A percentile compares a stretch with the other conserved stretches of the same genome.
Evolutionary conservation across 306 rosid genomes (phyloP).

Genomic region (Lathyrus sativus): DNA sequence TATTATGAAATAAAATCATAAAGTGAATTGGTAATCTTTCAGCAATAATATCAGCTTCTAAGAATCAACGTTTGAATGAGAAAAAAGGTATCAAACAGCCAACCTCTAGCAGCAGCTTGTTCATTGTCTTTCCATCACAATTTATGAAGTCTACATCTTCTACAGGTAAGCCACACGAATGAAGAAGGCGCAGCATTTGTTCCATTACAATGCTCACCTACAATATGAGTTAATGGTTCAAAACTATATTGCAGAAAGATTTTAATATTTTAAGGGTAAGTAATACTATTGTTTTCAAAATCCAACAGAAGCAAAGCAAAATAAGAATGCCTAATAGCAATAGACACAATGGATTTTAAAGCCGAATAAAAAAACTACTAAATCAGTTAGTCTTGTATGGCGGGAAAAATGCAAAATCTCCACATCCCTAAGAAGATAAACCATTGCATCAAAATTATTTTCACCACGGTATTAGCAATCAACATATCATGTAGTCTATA

Average conservation of each 20-base stretch:
- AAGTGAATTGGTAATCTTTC: slow-evolving; percentile 21
- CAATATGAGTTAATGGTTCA: slow-evolving; percentile 31
- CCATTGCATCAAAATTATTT: slow-evolving; percentile 10
- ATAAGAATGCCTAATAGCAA: slow-evolving; percentile 16
- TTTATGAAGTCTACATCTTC: slow-evolving; percentile 92
- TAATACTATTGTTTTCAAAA: background rate
- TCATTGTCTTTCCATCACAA: slow-evolving; percentile 93
- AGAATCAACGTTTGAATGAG: background rate
- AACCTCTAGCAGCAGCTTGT: slow-evolving; percentile 83
- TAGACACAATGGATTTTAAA: slow-evolving; percentile 19
- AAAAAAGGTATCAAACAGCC: slow-evolving; percentile 32
- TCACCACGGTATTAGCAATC: background rate
- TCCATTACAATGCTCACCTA: slow-evolving; percentile 99
- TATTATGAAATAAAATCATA: slow-evolving; percentile 11
- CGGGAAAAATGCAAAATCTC: background rate
- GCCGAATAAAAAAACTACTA: background rate
- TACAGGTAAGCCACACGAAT: slow-evolving; percentile 78
- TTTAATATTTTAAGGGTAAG: background rate
- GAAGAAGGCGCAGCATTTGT: slow-evolving; percentile 92
- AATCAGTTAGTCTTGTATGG: background rate
- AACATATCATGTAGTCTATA: slow-evolving; percentile 18
- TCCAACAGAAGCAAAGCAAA: slow-evolving; percentile 9
- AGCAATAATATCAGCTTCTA: slow-evolving; percentile 6
- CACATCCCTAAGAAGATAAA: slow-evolving; percentile 9
- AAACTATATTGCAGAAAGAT: slow-evolving; percentile 3